These are phyloP conservation scores for Exophiala sp. DNA, from an alignment of 2,329 filamentous ascomycete species.

Conservation along the genomic window DNA sequence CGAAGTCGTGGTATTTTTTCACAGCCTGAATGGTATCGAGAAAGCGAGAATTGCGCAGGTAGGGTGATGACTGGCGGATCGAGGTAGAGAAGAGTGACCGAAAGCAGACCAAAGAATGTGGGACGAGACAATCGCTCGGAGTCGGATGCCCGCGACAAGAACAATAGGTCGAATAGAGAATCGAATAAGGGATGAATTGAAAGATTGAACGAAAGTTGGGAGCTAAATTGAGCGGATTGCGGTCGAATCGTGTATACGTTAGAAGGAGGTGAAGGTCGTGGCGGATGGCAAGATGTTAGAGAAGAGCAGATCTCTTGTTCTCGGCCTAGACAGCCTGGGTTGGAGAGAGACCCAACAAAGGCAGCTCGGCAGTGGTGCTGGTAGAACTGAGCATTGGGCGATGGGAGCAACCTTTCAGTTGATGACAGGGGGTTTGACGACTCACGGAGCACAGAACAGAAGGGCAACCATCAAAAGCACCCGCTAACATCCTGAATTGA, in stretches of 20 bases:
- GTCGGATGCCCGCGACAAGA: neutral
- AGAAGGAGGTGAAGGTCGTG: slow-evolving; percentile 6
- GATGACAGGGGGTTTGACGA: neutral
- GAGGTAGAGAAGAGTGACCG: slow-evolving; percentile 10
- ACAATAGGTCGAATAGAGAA: slow-evolving; percentile 2
- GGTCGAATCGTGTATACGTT: neutral
- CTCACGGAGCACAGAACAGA: neutral
- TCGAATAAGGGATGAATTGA: slow-evolving; percentile 4
- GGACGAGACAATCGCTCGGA: slow-evolving; percentile 4
- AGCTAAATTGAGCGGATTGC: neutral
- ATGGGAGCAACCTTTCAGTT: neutral
- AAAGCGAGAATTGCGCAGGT: slow-evolving; percentile 8
- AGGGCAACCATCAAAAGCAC: neutral
- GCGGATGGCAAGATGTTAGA: slow-evolving; percentile 3
- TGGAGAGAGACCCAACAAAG: slow-evolving; percentile 1
- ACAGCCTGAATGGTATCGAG: neutral
- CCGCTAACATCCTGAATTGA: neutral
- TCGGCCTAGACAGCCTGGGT: slow-evolving; percentile 7
- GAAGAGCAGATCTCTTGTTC: slow-evolving; percentile 19
- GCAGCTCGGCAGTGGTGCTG: neutral
- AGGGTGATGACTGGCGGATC: slow-evolving; percentile 2
- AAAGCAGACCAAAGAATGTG: slow-evolving; percentile 24
- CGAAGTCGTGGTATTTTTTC: neutral
- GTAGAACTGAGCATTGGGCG: neutral
- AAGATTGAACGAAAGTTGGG: slow-evolving; percentile 20